Conservation (phyloP, 805 yeast species). For the Nakazawaea holstii region DNA sequence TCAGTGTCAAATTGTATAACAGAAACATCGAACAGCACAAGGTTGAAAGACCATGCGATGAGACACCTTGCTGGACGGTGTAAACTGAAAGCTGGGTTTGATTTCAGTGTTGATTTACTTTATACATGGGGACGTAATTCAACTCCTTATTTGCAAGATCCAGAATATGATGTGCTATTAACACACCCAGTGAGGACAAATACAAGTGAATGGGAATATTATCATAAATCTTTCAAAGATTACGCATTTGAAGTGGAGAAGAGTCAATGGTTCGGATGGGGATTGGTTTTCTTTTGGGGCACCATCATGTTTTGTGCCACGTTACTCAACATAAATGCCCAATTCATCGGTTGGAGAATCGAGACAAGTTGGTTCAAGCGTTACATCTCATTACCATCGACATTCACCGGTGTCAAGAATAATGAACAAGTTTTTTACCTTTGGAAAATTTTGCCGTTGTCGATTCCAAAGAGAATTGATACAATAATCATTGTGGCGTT, state of each 20-base stretch:
- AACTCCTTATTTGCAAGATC: conserved; percentile 25
- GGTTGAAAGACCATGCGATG: conserved; percentile 31
- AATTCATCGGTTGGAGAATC: conserved; percentile 12
- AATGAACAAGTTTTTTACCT: conserved; percentile 2
- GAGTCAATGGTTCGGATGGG: conserved; percentile 40
- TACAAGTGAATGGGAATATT: conserved; percentile 25
- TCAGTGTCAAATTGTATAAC: conserved; percentile 37
- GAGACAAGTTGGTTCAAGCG: conserved; percentile 2
- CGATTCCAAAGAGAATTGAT: conserved; percentile 17
- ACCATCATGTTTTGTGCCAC: conserved; percentile 27
- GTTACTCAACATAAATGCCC: conserved; percentile 19
- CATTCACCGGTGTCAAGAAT: background rate
- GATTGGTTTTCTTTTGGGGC: conserved; percentile 36
- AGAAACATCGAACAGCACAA: conserved; percentile 23
- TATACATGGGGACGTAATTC: conserved; percentile 29
- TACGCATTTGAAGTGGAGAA: conserved; percentile 29
- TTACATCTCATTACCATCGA: conserved; percentile 6
- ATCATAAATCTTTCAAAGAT: conserved; percentile 29
- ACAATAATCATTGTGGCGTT: conserved; percentile 25
- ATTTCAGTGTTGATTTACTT: conserved; percentile 29
- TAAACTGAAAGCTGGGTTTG: conserved; percentile 25
- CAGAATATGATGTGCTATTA: conserved; percentile 19
- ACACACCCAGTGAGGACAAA: conserved; percentile 28
- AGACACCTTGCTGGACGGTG: conserved; percentile 32
- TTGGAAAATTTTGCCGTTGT: conserved; percentile 3